Evolutionary conservation across 2,329 filamentous ascomycete genomes (phyloP), one percentile per base, ranked within the genome.

Genomic region (Parastagonospora avenae): DNA sequence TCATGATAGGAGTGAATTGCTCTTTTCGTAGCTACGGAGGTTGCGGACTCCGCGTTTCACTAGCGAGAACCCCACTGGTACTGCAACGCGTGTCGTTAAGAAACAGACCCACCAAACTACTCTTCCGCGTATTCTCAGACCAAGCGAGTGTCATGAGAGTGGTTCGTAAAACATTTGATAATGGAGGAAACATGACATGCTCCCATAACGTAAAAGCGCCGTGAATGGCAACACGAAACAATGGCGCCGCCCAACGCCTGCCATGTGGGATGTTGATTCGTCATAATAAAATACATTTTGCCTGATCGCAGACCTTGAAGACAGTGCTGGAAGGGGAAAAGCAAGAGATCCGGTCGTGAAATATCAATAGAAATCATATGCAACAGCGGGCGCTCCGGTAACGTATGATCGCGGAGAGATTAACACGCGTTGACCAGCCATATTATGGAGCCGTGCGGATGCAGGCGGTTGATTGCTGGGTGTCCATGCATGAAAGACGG

Each of bases 401-500:
- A 27, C 38, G 31, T 39, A 55, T 46, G 44, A 40, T 46, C 29
- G 32, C 42, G 41, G 39, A 43, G 46, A 50, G 37, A 55, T 46
- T 50, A 39, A n/a, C 33, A 32, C 24, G 40, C 47, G 30, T 39
- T 44, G 24, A 24, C 50, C 46, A 45, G 48, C 47, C 33, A 45
- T 38, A 46, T 35, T 36, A 48, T 55, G 46, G 31, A 47, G 37
- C 41, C 46, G 38, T 52, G 42, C 52, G 51, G 57, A 52, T 54
- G 55, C 50, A 43, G 42, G 45, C 48, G 46, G 42, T 55, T 60
- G 59, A 66, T 59, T 56, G 61, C 59, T 68, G 54, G 61, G 62
- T 69, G 68, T 67, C 62, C 62, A 68, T 71, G 68, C 70, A 71
- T 68, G 55, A 66, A 46, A 51, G 43, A 53, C 54, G 55, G 50